phyloP scores from a whole-genome alignment of 495 filamentous ascomycete species.

The Mycothermus thermophilus region DNA sequence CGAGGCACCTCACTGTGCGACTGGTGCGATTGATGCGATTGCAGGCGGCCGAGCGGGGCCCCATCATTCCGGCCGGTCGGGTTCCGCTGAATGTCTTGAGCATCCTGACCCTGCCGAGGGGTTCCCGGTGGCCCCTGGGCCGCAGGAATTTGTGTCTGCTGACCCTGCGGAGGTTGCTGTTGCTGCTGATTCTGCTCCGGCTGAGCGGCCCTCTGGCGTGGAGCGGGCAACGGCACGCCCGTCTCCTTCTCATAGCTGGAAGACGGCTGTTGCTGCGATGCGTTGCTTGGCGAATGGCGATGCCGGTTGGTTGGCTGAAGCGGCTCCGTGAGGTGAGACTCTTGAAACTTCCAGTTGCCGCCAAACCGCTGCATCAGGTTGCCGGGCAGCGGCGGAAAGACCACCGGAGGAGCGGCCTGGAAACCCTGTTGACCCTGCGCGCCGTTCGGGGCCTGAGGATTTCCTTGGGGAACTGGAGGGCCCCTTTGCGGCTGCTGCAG shows the following conservation, averaged over 20 bases:
- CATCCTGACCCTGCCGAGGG: conserved; percentile 12
- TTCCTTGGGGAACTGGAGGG: conserved; percentile 5
- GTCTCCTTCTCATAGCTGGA: conserved; percentile 35
- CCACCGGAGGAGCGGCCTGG: too few relatives aligned
- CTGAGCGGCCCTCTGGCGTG: too few relatives aligned
- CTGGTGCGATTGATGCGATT: conserved; percentile 24
- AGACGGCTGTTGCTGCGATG: conserved; percentile 19
- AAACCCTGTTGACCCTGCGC: too few relatives aligned
- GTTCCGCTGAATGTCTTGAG: conserved; percentile 8
- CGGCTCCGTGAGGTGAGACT: conserved; percentile 32
- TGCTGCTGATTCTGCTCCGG: too few relatives aligned
- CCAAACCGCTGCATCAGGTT: conserved; percentile 17
- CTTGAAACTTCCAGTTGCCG: conserved; percentile 29
- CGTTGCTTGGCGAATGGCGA: conserved; percentile 22
- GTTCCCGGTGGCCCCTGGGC: too few relatives aligned
- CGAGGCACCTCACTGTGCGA: conserved; percentile 5
- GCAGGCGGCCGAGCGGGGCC: conserved; percentile 21
- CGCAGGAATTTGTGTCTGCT: conserved; percentile 9
- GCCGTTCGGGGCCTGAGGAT: too few relatives aligned
- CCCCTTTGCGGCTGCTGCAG: conserved; percentile 3
- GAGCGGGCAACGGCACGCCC: conserved; percentile 15
- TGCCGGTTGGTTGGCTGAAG: conserved; percentile 27
- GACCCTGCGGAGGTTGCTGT: conserved; percentile 8
- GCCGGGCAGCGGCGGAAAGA: conserved; percentile 12
- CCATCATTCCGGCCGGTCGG: conserved; percentile 2